Conservation (phyloP, 2,329 filamentous ascomycete species). For the Ophiostoma sp. region DNA sequence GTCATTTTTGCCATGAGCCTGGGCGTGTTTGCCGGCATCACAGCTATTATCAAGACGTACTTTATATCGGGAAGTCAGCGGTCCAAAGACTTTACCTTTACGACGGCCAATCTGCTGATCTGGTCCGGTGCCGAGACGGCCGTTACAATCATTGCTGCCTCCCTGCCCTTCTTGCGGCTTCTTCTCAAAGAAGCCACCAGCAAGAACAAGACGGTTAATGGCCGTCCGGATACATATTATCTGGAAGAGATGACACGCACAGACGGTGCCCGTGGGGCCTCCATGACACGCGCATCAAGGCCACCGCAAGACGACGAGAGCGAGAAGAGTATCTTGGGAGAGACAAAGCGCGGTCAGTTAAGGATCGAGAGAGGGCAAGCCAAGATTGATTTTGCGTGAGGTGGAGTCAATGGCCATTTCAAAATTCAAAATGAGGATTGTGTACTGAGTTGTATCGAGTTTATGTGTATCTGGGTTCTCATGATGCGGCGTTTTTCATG, state of each 20-base stretch:
- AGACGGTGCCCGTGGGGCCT: not conserved
- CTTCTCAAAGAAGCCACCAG: constrained; percentile 35
- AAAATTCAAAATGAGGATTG: not conserved
- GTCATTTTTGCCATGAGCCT: constrained; percentile 41
- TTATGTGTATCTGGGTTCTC: not conserved
- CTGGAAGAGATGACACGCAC: constrained; percentile 16
- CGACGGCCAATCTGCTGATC: constrained; percentile 27
- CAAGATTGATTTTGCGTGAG: constrained; percentile 8
- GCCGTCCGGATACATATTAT: constrained; percentile 18
- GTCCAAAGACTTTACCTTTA: constrained; percentile 24
- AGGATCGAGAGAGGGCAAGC: constrained; percentile 16
- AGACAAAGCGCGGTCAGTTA: constrained; percentile 13
- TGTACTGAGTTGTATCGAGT: not conserved
- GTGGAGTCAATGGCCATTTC: not conserved
- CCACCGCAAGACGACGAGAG: constrained; percentile 24
- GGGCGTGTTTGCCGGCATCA: constrained; percentile 38
- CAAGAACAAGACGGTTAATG: constrained; percentile 8
- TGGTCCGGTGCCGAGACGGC: constrained; percentile 27
- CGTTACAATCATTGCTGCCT: constrained; percentile 28
- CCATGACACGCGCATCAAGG: not conserved
- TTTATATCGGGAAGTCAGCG: constrained; percentile 25
- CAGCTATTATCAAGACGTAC: constrained; percentile 35
- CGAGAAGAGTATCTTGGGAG: constrained; percentile 27
- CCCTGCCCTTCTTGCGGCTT: constrained; percentile 24
- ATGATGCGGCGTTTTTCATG: constrained; percentile 12